Base-by-base conservation (phyloP, 495 filamentous ascomycete species). In the Daldinia concentrica region DNA sequence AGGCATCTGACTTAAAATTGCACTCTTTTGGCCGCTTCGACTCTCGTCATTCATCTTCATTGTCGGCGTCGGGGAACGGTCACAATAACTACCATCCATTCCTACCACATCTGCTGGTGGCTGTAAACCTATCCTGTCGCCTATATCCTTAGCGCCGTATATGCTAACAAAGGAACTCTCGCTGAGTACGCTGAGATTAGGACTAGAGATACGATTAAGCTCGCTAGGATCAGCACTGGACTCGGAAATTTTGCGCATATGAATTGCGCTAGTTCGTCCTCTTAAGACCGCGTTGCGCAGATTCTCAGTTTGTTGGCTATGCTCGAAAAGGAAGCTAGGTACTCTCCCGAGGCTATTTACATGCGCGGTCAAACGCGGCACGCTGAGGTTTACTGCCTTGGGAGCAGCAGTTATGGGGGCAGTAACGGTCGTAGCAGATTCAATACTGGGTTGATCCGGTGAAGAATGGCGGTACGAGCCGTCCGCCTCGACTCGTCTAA, bases 161-260 rank as follows among this genome's bases (percentile, higher is more conserved):
- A 92, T 82, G 74, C 89, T 90, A 11, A 91, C 71, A 69, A 94
- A 92, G 32, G 91, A 93, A 72, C 90, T 92, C 77, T 95, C 91
- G 74, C 92, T 94, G 29, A 95, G 83, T 17, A 92, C 84, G 69
- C 92, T 94, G 19, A 94, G 80, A 54, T 90, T 85, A 7, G 91
- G 91, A 56, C 90, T 92, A 54, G 79, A 76, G 62, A 84, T 70
- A 58, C 77, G 75, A 62, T 81, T 82, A 50, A 69, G 62, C 19
- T 78, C 75, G 30, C 69, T 76, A 27, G 73, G 71, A 11, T 81
- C 80, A 61, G 66, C 76, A n/a, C 76, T 73, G 41, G 80, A 78
- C 68, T 80, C 78, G 30, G 74, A 71, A 36, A 81, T 58, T 52
- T 74, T 74, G 4, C 78, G 77, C 30, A 83, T 71, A 64, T 83